Conservation (phyloP, 306 rosid genomes). For the Vigna nakashimae region DNA sequence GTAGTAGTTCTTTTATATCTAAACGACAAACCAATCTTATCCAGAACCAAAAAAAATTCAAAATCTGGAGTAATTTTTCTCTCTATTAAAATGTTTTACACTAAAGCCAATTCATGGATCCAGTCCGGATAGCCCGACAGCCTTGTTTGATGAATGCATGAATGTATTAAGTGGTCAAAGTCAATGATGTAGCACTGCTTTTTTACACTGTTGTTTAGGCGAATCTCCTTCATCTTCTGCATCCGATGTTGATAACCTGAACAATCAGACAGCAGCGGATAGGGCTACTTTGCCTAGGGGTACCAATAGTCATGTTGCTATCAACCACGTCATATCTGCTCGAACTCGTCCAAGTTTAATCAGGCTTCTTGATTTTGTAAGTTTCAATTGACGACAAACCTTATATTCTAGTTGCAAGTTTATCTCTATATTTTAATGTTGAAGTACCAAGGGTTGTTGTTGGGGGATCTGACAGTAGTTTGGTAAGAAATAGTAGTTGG, state of each 20-base stretch:
- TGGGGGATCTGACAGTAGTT: not conserved
- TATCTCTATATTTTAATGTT: conserved; percentile 28
- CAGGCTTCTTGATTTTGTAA: conserved; percentile 77
- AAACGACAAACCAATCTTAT: conserved; percentile 2
- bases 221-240: conserved; percentile 86
- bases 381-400: conserved; percentile 43
- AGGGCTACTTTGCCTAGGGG: conserved; percentile 57
- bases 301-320: conserved; percentile 51
- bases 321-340: conserved; percentile 63
- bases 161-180: conserved; percentile 18
- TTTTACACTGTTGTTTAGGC: conserved; percentile 52
- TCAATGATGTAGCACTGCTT: conserved; percentile 28
- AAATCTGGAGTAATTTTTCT: conserved; percentile 8
- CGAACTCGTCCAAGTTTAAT: conserved; percentile 56
- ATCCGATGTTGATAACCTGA: conserved; percentile 76
- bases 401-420: conserved; percentile 26
- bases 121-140: conserved; percentile 15
- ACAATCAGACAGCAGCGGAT: conserved; percentile 60
- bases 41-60: not conserved
- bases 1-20: conserved; percentile 34
- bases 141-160: not conserved
- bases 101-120: not conserved
- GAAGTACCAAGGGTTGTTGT: conserved; percentile 18
- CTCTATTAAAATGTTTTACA: conserved; percentile 11
- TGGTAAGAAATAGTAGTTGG: conserved; percentile 1